phyloP scores from a whole-genome alignment of 2,329 filamentous ascomycete species.

The Sporothrix schenckii region DNA sequence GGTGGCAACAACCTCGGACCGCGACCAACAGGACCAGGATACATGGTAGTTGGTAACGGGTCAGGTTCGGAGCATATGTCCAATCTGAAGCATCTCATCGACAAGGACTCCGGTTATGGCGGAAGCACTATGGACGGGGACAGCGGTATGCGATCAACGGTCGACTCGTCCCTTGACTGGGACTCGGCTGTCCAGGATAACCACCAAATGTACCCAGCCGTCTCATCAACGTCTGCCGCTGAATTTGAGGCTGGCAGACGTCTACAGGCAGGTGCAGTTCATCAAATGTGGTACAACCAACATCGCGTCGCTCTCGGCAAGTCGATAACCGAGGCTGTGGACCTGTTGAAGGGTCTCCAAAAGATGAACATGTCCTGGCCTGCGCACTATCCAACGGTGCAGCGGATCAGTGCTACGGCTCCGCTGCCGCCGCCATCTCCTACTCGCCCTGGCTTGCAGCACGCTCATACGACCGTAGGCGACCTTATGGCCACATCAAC shows the following conservation, averaged over 20 bases:
- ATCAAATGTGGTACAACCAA: slow-evolving; percentile 93
- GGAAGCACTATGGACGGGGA: slow-evolving; percentile 73
- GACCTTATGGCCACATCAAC: slow-evolving; percentile 43
- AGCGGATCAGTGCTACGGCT: slow-evolving; percentile 56
- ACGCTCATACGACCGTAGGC: slow-evolving; percentile 63
- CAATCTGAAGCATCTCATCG: slow-evolving; percentile 77
- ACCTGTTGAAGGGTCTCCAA: slow-evolving; percentile 80
- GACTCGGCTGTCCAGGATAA: slow-evolving; percentile 53
- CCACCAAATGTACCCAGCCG: slow-evolving; percentile 49
- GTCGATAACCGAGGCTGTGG: slow-evolving; percentile 83
- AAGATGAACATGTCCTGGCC: slow-evolving; percentile 90
- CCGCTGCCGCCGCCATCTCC: slow-evolving; percentile 49
- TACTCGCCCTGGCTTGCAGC: slow-evolving; percentile 63
- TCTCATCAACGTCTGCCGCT: slow-evolving; percentile 37
- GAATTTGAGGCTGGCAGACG: slow-evolving; percentile 65
- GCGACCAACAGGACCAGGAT: slow-evolving; percentile 47
- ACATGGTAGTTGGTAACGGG: slow-evolving; percentile 86
- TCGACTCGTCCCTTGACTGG: slow-evolving; percentile 46
- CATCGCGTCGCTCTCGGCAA: slow-evolving; percentile 85
- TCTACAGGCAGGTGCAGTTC: slow-evolving; percentile 77
- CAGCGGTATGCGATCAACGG: slow-evolving; percentile 29
- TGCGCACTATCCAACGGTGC: slow-evolving; percentile 87
- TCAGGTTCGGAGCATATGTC: slow-evolving; percentile 79
- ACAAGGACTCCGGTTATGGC: slow-evolving; percentile 89
- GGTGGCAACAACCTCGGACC: slow-evolving; percentile 37